Base-by-base conservation (phyloP, 805 yeast genomes). In the Kluyveromyces nonfermentans region DNA sequence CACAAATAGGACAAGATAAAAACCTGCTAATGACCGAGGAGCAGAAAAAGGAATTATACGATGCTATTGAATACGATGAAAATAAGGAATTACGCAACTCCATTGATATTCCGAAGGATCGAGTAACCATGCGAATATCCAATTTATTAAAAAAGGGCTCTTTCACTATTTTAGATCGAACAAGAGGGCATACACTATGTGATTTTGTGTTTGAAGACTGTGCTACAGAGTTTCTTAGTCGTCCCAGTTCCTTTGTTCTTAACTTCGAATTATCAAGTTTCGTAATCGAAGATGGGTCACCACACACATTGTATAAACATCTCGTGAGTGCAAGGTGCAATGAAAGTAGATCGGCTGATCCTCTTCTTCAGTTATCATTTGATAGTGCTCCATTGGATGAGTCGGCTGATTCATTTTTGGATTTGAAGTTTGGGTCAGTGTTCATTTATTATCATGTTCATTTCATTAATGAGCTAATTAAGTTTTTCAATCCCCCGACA, bases 41-140 rank as follows among this genome's bases (percentile, higher is more conserved):
- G 51, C 96, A 93, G 56, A 73, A 85, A 49, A 74, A 86, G 56
- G 98, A 94, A 46, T 69, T 93, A 17, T 89, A 87, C 56, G 95
- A 86, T 47, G 95, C 97, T 0, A 89, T 93, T 50, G 99, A 89
- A 49, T 89, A 81, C 52, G 85, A 89, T 52, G 96, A 89, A 48
- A 63, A 70, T 17, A 69, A 74, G 40, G 68, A 68, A 19, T 41
- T 42, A 6, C 16, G 48, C 5, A 35, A 77, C 22, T 67, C 81
- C 1, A 64, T 79, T 6, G 81, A 83, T 46, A 55, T 84, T 2
- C 95, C 96, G 0, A 74, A 78, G 42, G 94, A 87, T 46, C 67
- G 85, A 31, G 75, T 83, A 4, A 75, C 75, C n/a, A 55, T 82
- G 43, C 83, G 82, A 48, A 56, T 90, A 3, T 72, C 77, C 19